Evolutionary conservation across 2,329 filamentous ascomycete species (phyloP).

Genomic region (Xylariaceae sp.): DNA sequence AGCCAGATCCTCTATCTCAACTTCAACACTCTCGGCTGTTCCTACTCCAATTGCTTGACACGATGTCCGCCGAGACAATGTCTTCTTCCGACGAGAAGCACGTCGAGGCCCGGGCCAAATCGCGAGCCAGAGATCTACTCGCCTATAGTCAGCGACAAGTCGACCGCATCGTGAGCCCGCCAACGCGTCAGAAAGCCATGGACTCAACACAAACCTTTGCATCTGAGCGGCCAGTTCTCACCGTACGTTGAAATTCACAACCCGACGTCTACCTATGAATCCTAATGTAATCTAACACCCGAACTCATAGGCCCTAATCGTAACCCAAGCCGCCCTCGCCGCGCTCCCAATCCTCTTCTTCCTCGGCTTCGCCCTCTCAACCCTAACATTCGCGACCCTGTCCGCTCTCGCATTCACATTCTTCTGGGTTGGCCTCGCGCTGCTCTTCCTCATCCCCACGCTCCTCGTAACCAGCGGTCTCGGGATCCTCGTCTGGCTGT

Average conservation of each 20-base stretch:
- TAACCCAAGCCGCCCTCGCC: slow-evolving; percentile 62
- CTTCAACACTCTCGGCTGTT: too few species aligned
- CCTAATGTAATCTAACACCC: neutral
- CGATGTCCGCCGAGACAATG: too few species aligned
- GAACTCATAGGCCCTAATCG: slow-evolving; percentile 60
- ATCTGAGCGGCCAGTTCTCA: slow-evolving; percentile 63
- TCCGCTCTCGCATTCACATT: slow-evolving; percentile 63
- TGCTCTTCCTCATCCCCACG: slow-evolving; percentile 66
- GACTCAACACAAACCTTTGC: slow-evolving; percentile 55
- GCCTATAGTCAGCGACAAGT: slow-evolving; percentile 44
- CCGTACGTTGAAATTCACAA: slow-evolving; percentile 47
- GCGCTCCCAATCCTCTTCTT: slow-evolving; percentile 69
- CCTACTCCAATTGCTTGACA: too few species aligned
- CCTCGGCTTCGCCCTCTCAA: slow-evolving; percentile 60
- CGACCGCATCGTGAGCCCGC: slow-evolving; percentile 56
- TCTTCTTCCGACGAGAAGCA: slow-evolving; percentile 17
- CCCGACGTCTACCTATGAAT: neutral
- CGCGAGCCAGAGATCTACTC: slow-evolving; percentile 37
- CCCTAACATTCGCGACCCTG: slow-evolving; percentile 60
- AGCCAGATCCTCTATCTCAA: too few species aligned
- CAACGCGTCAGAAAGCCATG: slow-evolving; percentile 57
- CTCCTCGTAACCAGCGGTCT: slow-evolving; percentile 63
- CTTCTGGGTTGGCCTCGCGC: slow-evolving; percentile 65
- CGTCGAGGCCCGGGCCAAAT: slow-evolving; percentile 24
- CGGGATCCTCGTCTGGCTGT: slow-evolving; percentile 65